These are phyloP conservation scores for Lonicera japonica DNA, from an alignment of 129 eudicot genomes.

Conservation along the genomic window DNA sequence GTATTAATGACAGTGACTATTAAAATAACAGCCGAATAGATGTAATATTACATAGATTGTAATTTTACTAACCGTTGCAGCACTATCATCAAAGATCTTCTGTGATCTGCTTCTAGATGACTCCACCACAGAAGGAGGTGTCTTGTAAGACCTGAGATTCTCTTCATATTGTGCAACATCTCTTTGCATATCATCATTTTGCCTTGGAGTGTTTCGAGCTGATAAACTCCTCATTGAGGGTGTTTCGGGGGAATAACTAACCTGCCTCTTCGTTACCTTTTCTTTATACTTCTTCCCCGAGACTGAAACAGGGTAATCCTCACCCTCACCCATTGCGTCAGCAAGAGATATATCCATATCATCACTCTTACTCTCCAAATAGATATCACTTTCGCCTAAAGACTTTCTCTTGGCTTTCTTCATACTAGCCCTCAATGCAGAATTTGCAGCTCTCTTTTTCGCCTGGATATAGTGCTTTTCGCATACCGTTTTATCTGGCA, in stretches of 20 bases:
- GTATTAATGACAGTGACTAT: neutral
- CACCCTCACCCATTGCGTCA: slow-evolving; percentile 30
- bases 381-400: slow-evolving; percentile 56
- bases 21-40: neutral
- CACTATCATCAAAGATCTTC: slow-evolving; percentile 50
- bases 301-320: slow-evolving; percentile 42
- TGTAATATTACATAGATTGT: neutral
- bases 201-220: slow-evolving; percentile 34
- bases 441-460: slow-evolving; percentile 97
- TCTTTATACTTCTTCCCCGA: slow-evolving; percentile 60
- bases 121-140: slow-evolving; percentile 54
- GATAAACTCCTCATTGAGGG: slow-evolving; percentile 38
- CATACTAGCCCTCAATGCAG: slow-evolving; percentile 83
- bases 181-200: slow-evolving; percentile 46
- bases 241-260: slow-evolving; percentile 63
- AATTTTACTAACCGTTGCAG: slow-evolving; percentile 45
- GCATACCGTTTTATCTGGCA: slow-evolving; percentile 98
- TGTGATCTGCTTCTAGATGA: slow-evolving; percentile 66
- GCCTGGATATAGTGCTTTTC: slow-evolving; percentile 97
- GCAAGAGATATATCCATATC: slow-evolving; percentile 69
- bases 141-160: slow-evolving; percentile 48
- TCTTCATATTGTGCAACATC: slow-evolving; percentile 61
- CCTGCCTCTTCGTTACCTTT: slow-evolving; percentile 35
- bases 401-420: slow-evolving; percentile 73
- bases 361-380: slow-evolving; percentile 86